Base-by-base conservation (phyloP, 495 filamentous ascomycete genomes). In the Darksidea phi region DNA sequence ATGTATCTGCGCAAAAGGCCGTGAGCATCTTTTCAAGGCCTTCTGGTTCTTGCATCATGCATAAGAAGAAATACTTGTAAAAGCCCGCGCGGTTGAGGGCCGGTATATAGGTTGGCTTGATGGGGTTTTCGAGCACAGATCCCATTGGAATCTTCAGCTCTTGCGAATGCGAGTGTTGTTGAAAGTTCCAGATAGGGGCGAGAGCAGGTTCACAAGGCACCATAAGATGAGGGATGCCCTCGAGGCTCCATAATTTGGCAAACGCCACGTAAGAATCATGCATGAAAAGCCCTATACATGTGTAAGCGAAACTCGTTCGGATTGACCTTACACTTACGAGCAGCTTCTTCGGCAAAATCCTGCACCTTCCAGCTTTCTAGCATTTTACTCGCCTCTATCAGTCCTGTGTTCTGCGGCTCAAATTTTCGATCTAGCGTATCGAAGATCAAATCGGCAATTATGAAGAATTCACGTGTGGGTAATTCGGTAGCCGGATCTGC, bases 11-110 rank as follows among this genome's bases (percentile, higher is more conserved):
- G 38, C 58, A 67, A 38, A 62, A 57, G 2, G 28, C 43, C 1
- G 38, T 34, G 18, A 67, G 34, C 32, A 60, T 49, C 45, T 56
- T 59, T 11, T 67, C 46, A 11, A 67, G 59, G 10, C 5, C 8
- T 18, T 63, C 54, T 7, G 48, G 48, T 38, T 67, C 59, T 17
- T 38, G 21, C 6, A 64, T 15, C 23, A 58, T n/a, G 24, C 61
- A 57, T 6, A 64, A 46, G 48, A 68, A 68, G 28, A 68, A 37
- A 21, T 52, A 68, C 41, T 68, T 68, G 48, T 68, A 68, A 56
- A 61, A 68, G 3, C 66, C 66, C 3, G 60, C 50, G 18, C 66
- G 66, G 20, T 68, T 68, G 37, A 68, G 51, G 11, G 66, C 66
- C 20, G 66, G 61, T 23, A 68, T 54, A 23, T 68, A 68, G 8